Evolutionary conservation across 1,284 basidiomycete genomes (phyloP).

Genomic region (Pseudozyma thailandica): DNA sequence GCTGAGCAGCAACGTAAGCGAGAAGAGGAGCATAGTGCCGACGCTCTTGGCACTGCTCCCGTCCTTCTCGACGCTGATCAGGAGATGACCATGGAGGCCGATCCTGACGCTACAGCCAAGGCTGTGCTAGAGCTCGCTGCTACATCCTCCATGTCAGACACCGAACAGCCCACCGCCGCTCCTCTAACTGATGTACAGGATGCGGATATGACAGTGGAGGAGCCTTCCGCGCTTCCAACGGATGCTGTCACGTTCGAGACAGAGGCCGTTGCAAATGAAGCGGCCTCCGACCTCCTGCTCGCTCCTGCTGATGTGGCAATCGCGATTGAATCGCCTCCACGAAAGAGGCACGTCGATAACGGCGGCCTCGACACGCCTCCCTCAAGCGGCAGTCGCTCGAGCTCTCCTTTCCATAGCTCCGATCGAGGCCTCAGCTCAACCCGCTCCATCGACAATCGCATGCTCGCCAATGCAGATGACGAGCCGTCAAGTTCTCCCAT

Average conservation of each 20-base stretch:
- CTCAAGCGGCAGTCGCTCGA: slow-evolving; percentile 45
- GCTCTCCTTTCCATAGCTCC: slow-evolving; percentile 36
- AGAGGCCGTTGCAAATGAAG: background rate
- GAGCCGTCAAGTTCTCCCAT: slow-evolving; percentile 52
- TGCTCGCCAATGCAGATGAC: slow-evolving; percentile 17
- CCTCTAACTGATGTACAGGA: too few species aligned
- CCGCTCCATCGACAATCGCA: slow-evolving; percentile 17
- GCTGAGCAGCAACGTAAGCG: slow-evolving; percentile 46
- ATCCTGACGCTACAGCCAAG: slow-evolving; percentile 22
- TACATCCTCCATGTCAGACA: background rate
- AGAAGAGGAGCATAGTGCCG: slow-evolving; percentile 36
- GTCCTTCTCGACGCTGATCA: slow-evolving; percentile 21
- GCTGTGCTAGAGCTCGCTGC: slow-evolving; percentile 20
- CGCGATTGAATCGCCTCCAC: slow-evolving; percentile 40
- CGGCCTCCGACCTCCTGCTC: background rate
- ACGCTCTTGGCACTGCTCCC: slow-evolving; percentile 28
- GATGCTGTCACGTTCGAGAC: too few species aligned
- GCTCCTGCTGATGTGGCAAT: slow-evolving; percentile 11
- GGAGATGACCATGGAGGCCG: slow-evolving; percentile 8
- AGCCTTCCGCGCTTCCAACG: too few species aligned
- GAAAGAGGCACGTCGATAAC: slow-evolving; percentile 36
- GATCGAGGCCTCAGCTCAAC: slow-evolving; percentile 11
- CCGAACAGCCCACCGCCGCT: background rate
- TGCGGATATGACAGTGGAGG: too few species aligned
- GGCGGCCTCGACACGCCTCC: slow-evolving; percentile 48